phyloP scores from a whole-genome alignment of 2,329 filamentous ascomycete species.

The Colletotrichum costaricense region DNA sequence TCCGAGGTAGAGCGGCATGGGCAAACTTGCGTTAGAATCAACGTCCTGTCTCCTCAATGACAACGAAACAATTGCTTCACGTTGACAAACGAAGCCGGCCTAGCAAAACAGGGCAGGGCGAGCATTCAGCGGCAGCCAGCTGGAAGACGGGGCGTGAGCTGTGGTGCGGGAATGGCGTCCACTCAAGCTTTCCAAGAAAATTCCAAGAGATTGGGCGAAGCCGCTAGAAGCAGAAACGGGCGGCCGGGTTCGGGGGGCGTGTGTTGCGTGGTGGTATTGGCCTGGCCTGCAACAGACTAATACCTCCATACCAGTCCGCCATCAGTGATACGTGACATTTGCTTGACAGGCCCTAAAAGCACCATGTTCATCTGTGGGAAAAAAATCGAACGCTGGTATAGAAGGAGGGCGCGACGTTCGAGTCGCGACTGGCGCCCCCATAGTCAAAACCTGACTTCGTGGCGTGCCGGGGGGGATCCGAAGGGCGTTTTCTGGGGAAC shows the following conservation, averaged over 20 bases:
- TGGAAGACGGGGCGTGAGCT: slow-evolving; percentile 28
- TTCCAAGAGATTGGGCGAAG: slow-evolving; percentile 37
- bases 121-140: slow-evolving; percentile 20
- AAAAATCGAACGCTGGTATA: background rate
- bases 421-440: background rate
- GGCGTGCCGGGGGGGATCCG: background rate
- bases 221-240: slow-evolving; percentile 31
- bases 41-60: background rate
- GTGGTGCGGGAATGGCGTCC: slow-evolving; percentile 35
- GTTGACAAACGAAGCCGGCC: background rate
- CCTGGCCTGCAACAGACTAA: background rate
- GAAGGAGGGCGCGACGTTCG: background rate
- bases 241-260: slow-evolving; percentile 13
- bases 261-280: slow-evolving; percentile 9
- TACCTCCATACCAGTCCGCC: background rate
- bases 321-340: background rate
- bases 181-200: slow-evolving; percentile 37
- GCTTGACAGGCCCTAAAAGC: background rate
- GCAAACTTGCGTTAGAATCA: background rate
- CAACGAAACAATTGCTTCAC: background rate
- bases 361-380: background rate
- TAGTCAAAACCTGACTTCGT: background rate
- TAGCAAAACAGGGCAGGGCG: slow-evolving; percentile 14
- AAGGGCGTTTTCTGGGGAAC: slow-evolving; percentile 22
- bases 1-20: background rate